Conservation (phyloP, 176 grass and related monocot genomes). For the Miscanthus lutarioriparius region DNA sequence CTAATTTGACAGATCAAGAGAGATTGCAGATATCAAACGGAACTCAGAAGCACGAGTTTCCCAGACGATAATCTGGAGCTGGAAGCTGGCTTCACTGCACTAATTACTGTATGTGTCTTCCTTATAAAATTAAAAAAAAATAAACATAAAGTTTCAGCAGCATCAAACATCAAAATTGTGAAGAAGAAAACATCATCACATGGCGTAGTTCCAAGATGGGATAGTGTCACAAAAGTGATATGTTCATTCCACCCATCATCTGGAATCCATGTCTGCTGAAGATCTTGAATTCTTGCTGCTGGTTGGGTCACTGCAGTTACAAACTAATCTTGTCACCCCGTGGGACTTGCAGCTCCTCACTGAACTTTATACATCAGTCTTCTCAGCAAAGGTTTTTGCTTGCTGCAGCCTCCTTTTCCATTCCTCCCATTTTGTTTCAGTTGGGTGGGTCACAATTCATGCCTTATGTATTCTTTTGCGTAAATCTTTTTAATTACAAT, state of each 20-base stretch:
- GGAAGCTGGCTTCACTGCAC: background rate
- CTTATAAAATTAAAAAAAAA: background rate
- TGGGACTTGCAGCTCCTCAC: background rate
- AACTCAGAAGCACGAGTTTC: background rate
- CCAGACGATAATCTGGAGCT: background rate
- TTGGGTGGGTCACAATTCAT: too few species aligned
- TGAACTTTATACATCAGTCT: background rate
- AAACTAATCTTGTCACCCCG: background rate
- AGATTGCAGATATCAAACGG: too few species aligned
- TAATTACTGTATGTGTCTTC: background rate
- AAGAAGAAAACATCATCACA: background rate
- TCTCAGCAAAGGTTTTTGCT: too few species aligned
- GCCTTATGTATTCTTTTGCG: too few species aligned
- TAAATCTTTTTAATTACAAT: too few species aligned
- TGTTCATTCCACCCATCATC: background rate
- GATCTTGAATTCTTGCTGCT: constrained; percentile 2
- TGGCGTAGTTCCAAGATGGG: background rate
- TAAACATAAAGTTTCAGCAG: background rate
- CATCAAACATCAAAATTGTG: background rate
- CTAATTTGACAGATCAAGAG: too few species aligned
- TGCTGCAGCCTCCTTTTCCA: too few species aligned
- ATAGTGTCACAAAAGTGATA: background rate
- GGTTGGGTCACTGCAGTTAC: constrained; percentile 7
- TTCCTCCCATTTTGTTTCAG: too few species aligned
- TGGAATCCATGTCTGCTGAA: constrained; percentile 4